A percentile compares a stretch with the other conserved stretches of the same genome.
These are phyloP conservation scores for Lenwebbia sp. DNA, from an alignment of 345 rosid genomes.

Conservation along the genomic window DNA sequence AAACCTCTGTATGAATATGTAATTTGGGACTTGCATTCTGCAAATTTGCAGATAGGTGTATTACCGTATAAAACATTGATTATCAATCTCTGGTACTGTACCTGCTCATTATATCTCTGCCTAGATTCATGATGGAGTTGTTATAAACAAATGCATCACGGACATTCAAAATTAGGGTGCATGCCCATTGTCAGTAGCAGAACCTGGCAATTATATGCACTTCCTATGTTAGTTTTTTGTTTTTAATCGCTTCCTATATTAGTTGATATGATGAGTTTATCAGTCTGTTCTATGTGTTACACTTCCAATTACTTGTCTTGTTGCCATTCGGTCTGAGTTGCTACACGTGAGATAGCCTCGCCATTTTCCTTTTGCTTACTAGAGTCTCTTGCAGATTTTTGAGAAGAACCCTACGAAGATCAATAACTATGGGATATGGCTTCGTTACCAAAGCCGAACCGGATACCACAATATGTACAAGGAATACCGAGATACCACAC, in stretches of 20 bases:
- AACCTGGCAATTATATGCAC: background rate
- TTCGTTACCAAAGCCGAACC: conserved; percentile 24
- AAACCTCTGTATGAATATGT: background rate
- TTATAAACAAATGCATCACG: background rate
- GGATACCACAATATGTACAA: conserved; percentile 33
- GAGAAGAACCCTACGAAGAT: conserved; percentile 27
- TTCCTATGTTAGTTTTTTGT: background rate
- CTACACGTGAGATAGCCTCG: background rate
- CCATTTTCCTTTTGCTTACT: background rate
- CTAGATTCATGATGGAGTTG: background rate
- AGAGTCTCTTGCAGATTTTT: conserved; percentile 8
- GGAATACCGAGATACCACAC: conserved; percentile 22
- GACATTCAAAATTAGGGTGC: background rate
- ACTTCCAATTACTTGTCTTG: background rate
- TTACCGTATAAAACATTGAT: background rate
- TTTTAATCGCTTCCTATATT: background rate
- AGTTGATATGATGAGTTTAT: background rate
- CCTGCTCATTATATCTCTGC: background rate
- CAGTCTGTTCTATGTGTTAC: background rate
- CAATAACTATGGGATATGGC: conserved; percentile 26
- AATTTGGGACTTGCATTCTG: background rate
- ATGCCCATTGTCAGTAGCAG: background rate
- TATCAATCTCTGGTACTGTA: background rate
- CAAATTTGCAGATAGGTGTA: background rate
- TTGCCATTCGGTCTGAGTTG: background rate